Base-by-base conservation (phyloP, 179 eudicot species). In the Sideroxylon spinosum region DNA sequence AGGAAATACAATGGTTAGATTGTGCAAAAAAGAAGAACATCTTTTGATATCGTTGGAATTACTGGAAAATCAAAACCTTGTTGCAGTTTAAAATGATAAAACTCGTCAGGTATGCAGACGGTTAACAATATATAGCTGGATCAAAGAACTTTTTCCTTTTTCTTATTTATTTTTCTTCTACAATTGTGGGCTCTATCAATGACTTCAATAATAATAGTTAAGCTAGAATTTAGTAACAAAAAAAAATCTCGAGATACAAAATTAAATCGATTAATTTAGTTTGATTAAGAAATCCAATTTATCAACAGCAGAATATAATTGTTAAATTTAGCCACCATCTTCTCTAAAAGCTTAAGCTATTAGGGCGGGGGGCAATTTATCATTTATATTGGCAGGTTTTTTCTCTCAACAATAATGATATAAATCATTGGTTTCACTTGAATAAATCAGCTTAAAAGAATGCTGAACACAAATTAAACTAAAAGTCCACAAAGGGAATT, bases 1-100 rank as follows among this genome's bases (percentile, higher is more conserved):
- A 78, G 62, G 81, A 87, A 72, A 57, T 68, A 76, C 62, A n/a
- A 66, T 57, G 32, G 29, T 75, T 23, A 52, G 78, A 13, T 9
- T 48, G 74, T 13, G 8, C 20, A 73, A 81, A 78, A 75, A 28
- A 9, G 76, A 52, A 71, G 3, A 28, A 50, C 71, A 48, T 49
- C 55, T 48, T 64, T 20, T 29, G 23, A 19, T 19, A 76, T 16
- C 44, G 48, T 63, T 62, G 28, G 50, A 76, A n/a, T 66, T 19
- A 14, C 23, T 20, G 32, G 71, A 1, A 65, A 50, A 50, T 9
- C 29, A 65, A 25, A 50, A 29, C 29, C 50, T 44, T 19, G 10
- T 13, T 25, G 57, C 29, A 2, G 20, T 17, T 50, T 50, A 49
- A n/a, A 19, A 23, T 26, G 19, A 48, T 2, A 19, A 26, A 50